These are phyloP conservation scores for Cystoderma amianthinum DNA, from an alignment of 768 basidiomycete species.

Conservation along the genomic window DNA sequence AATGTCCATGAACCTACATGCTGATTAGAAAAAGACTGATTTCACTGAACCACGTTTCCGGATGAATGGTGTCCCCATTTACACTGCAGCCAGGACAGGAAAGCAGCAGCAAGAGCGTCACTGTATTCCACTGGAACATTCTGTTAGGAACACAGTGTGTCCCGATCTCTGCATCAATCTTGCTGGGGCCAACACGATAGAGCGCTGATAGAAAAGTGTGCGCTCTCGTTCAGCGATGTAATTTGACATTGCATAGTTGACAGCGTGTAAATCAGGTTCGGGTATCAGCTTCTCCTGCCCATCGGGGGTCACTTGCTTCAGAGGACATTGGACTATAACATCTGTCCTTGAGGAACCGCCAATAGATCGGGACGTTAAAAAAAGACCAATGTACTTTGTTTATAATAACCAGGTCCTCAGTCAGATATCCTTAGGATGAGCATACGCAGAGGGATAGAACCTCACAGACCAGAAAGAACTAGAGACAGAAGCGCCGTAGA, in stretches of 20 bases:
- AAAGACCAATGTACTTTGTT: neutral
- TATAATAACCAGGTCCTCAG: too few species aligned
- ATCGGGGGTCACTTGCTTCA: neutral
- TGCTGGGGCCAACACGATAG: neutral
- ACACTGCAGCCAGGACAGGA: too few species aligned
- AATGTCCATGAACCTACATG: neutral
- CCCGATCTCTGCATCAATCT: constrained; percentile 1
- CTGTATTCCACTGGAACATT: constrained; percentile 1
- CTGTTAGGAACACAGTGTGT: constrained; percentile 2
- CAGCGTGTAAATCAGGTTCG: constrained; percentile 1
- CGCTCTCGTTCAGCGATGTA: neutral
- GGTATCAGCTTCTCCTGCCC: neutral
- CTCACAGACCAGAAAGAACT: too few species aligned
- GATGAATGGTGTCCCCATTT: neutral
- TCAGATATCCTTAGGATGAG: too few species aligned
- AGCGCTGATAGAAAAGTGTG: neutral
- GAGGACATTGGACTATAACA: neutral
- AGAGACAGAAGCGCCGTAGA: too few species aligned
- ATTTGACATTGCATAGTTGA: neutral
- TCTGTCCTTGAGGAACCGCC: neutral
- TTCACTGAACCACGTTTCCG: too few species aligned
- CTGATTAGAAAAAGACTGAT: too few species aligned
- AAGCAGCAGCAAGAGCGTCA: too few species aligned
- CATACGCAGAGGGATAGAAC: too few species aligned
- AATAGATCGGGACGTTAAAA: neutral